Conservation (phyloP, 805 yeast species). For the Clavispora santaluciae region DNA sequence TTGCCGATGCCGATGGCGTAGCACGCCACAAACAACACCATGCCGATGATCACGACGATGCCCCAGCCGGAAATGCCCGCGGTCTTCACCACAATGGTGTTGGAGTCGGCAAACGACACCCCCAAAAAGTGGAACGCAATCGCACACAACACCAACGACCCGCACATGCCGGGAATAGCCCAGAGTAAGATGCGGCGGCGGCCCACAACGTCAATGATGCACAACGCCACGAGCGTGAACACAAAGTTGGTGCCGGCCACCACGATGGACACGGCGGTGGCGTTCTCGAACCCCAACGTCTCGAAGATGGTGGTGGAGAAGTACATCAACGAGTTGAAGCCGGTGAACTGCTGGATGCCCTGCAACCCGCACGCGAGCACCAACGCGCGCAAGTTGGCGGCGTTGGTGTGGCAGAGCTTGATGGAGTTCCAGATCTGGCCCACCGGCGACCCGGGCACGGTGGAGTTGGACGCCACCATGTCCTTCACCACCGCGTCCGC, state of each 20-base stretch:
- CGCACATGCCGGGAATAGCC: conserved; percentile 83
- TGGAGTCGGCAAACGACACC: conserved; percentile 48
- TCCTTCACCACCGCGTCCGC: conserved; percentile 68
- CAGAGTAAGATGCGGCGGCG: conserved; percentile 74
- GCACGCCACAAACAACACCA: conserved; percentile 82
- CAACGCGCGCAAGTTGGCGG: conserved; percentile 84
- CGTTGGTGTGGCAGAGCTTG: conserved; percentile 57
- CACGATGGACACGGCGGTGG: conserved; percentile 93
- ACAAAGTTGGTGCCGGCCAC: conserved; percentile 93
- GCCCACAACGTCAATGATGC: conserved; percentile 82
- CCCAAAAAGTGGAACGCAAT: conserved; percentile 87
- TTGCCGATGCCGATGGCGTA: conserved; percentile 96
- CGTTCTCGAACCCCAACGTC: conserved; percentile 79
- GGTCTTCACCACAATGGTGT: conserved; percentile 33
- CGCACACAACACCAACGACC: conserved; percentile 73
- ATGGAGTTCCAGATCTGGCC: conserved; percentile 56
- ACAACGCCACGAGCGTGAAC: conserved; percentile 80
- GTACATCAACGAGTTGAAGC: conserved; percentile 95
- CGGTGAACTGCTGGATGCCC: conserved; percentile 95
- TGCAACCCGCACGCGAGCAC: conserved; percentile 89
- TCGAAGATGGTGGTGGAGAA: conserved; percentile 90
- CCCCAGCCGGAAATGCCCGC: conserved; percentile 78
- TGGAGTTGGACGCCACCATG: conserved; percentile 43
- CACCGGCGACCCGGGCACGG: conserved; percentile 40
- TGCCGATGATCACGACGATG: conserved; percentile 73